Base-by-base conservation (phyloP, 768 basidiomycete species). In the Rhodocollybia butyracea region DNA sequence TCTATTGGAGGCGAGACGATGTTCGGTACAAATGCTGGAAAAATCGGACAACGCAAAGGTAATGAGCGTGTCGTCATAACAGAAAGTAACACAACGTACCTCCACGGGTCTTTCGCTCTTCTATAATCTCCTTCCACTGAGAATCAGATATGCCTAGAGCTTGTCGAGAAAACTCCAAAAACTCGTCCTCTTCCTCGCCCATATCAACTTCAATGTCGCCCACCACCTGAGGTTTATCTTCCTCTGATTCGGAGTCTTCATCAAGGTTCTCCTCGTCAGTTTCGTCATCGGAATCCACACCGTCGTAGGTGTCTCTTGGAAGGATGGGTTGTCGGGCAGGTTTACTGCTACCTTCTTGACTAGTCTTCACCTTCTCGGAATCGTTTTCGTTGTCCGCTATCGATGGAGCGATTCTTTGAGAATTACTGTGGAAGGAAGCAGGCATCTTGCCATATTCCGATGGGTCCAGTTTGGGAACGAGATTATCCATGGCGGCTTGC, bases 121-220 rank as follows among this genome's bases (percentile, higher is more conserved):
- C 75, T 27, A 98, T 61, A 46, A 99, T 98, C n/a, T 84, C 81
- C 15, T 78, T 71, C 92, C 95, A 98, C 67, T 93, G 88, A n/a
- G 84, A 84, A 60, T 94, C 88, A 40, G 78, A 82, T 58, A 99
- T 89, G 1, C 97, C 97, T 32, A 98, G 73, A 4, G 90, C 84
- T 63, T 98, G 91, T 43, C 93, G 84, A 12, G 97, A 90, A 69
- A 99, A 99, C 70, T 93, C 89, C 29, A 99, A 72, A 61, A 98
- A 99, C 61, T 97, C 96, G 62, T 90, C 93, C 70, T 92, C 83
- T 70, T 99, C 97, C 62, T 91, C 88, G 1, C 77, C 83, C 93
- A 98, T 96, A 61, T 97, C 88, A 31, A 94, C 79, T 62, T 94
- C 94, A 3, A 93, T 72, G 21, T 94, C 89, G 15, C 87, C 91